Percentiles rank a stretch among this genome's conserved stretches.
Conservation (phyloP, 768 basidiomycete genomes). For the Boletus speciosus region DNA sequence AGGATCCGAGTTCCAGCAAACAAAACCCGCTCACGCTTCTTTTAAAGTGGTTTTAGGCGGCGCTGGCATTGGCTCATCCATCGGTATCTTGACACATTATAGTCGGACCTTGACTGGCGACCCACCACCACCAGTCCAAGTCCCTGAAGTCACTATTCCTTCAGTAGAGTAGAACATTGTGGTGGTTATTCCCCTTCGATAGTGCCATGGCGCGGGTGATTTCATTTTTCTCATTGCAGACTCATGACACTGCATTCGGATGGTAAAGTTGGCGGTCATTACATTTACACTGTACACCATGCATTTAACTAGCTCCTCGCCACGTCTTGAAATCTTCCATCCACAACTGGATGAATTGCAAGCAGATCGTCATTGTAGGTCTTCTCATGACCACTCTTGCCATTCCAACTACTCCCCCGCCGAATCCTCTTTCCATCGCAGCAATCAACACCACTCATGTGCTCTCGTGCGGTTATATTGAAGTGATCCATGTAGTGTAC, state of each 20-base stretch:
- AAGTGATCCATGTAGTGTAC: constrained; percentile 58
- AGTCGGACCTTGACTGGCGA: constrained; percentile 53
- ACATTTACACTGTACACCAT: constrained; percentile 11
- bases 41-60: constrained; percentile 66
- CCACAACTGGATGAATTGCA: constrained; percentile 58
- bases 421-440: constrained; percentile 57
- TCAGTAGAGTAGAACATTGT: constrained; percentile 1
- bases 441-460: constrained; percentile 76
- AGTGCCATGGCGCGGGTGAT: background rate
- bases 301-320: constrained; percentile 29
- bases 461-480: constrained; percentile 58
- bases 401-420: constrained; percentile 29
- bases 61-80: constrained; percentile 59
- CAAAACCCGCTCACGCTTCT: background rate
- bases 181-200: background rate
- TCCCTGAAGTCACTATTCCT: constrained; percentile 30
- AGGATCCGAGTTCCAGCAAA: constrained; percentile 14
- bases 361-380: constrained; percentile 47
- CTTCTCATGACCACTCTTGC: constrained; percentile 7
- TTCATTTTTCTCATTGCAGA: background rate
- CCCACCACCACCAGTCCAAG: constrained; percentile 38
- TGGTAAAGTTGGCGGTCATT: background rate
- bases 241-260: background rate
- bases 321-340: constrained; percentile 61
- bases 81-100: constrained; percentile 59